A percentile compares a stretch with the other conserved stretches of the same genome.
phyloP scores from a whole-genome alignment of 176 grass and related monocot species.

The Echinochloa phyllopogon region DNA sequence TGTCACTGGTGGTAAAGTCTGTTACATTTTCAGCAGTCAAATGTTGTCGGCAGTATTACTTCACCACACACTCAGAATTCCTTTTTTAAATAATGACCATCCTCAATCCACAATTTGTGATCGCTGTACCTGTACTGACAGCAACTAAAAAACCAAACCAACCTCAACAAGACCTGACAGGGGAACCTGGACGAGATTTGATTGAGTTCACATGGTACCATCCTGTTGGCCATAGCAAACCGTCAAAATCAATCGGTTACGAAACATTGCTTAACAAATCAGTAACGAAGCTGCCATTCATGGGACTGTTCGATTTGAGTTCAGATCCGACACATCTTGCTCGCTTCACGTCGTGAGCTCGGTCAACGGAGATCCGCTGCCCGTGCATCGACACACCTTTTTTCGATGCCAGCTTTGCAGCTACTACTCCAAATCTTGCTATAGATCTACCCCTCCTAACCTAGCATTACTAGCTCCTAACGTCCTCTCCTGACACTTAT shows the following conservation, averaged over 20 bases:
- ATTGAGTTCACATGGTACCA: background rate
- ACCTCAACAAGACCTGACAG: slow-evolving; percentile 11
- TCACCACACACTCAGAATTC: background rate
- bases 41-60: background rate
- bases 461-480: slow-evolving; percentile 9
- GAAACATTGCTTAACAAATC: too few species aligned
- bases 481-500: background rate
- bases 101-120: background rate
- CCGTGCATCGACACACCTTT: slow-evolving; percentile 15
- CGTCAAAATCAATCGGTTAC: slow-evolving; percentile 16
- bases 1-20: background rate
- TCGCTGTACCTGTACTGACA: background rate
- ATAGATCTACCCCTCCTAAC: background rate
- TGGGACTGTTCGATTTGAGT: background rate
- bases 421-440: slow-evolving; percentile 1
- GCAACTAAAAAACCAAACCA: background rate
- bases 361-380: slow-evolving; percentile 6
- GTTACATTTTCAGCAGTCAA: background rate
- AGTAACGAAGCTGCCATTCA: background rate
- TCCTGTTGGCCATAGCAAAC: background rate
- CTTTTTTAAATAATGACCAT: background rate
- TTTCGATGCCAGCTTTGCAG: slow-evolving; percentile 23
- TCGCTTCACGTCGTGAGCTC: background rate
- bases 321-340: background rate
- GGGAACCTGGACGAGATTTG: background rate